Percentiles rank a stretch among this genome's conserved stretches.
These are phyloP conservation scores for Penicillium sp. DNA, from an alignment of 2,329 filamentous ascomycete genomes.

Conservation along the genomic window DNA sequence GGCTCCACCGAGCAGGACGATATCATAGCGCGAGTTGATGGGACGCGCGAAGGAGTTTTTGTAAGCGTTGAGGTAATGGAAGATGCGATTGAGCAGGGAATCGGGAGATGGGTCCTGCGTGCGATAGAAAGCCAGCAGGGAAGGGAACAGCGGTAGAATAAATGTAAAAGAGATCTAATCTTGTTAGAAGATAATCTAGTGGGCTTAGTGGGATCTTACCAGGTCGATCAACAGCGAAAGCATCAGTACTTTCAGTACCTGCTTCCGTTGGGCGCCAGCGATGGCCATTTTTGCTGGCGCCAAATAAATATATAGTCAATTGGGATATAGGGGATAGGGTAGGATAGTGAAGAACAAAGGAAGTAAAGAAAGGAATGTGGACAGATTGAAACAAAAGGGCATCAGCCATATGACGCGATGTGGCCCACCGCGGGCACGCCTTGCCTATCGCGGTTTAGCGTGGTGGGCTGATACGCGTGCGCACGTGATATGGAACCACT, in stretches of 20 bases:
- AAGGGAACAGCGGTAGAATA: conserved; percentile 93
- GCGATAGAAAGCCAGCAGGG: conserved; percentile 94
- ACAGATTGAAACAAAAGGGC: not conserved
- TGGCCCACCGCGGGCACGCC: not conserved
- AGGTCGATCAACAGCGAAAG: conserved; percentile 86
- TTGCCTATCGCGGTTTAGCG: not conserved
- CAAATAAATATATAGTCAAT: not conserved
- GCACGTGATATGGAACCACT: not conserved
- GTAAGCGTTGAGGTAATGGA: conserved; percentile 86
- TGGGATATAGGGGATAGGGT: not conserved
- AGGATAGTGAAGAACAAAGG: not conserved
- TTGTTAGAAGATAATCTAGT: not conserved
- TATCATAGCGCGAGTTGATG: conserved; percentile 95
- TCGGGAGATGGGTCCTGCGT: conserved; percentile 66
- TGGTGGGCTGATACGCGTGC: not conserved
- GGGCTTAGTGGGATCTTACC: conserved; percentile 55
- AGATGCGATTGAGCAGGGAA: conserved; percentile 76
- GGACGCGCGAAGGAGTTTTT: conserved; percentile 89
- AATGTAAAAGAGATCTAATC: conserved; percentile 94
- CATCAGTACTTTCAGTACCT: conserved; percentile 83
- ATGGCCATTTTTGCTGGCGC: conserved; percentile 35
- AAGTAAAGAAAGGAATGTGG: not conserved
- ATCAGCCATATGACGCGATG: not conserved
- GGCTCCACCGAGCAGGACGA: conserved; percentile 90
- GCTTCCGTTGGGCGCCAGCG: conserved; percentile 63